phyloP scores from a whole-genome alignment of 306 rosid genomes.

The Leucaena leucocephala region DNA sequence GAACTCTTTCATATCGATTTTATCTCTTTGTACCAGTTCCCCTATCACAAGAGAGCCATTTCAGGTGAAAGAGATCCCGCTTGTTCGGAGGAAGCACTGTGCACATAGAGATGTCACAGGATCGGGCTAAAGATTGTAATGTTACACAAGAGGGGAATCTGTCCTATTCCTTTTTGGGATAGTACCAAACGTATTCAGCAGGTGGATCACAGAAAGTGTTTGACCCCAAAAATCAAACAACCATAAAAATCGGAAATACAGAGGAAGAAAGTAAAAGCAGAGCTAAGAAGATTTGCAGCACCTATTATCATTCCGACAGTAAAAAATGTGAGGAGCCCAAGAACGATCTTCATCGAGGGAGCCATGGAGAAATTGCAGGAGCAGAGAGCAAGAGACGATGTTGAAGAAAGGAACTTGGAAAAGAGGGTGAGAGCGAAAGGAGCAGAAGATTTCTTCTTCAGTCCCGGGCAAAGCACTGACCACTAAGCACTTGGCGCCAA shows the following conservation, averaged over 20 bases:
- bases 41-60: background rate
- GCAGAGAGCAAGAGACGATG: background rate
- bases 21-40: background rate
- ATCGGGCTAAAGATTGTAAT: background rate
- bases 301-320: constrained; percentile 95
- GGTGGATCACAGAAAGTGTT: background rate
- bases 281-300: background rate
- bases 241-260: background rate
- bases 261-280: background rate
- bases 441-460: too few relatives aligned
- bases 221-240: background rate
- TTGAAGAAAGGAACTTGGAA: background rate
- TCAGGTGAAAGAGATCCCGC: background rate
- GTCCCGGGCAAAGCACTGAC: background rate
- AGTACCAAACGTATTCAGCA: background rate
- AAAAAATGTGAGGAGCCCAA: constrained; percentile 88
- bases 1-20: background rate
- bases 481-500: background rate
- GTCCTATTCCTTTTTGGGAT: background rate
- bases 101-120: background rate
- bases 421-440: background rate
- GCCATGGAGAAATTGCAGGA: constrained; percentile 45
- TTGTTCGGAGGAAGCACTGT: background rate
- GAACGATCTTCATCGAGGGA: constrained; percentile 69
- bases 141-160: background rate